Percentiles rank a stretch among this genome's conserved stretches.
These are phyloP conservation scores for Acanthamoeba divionensis DNA, from an alignment of 208 protist species.

Conservation along the genomic window DNA sequence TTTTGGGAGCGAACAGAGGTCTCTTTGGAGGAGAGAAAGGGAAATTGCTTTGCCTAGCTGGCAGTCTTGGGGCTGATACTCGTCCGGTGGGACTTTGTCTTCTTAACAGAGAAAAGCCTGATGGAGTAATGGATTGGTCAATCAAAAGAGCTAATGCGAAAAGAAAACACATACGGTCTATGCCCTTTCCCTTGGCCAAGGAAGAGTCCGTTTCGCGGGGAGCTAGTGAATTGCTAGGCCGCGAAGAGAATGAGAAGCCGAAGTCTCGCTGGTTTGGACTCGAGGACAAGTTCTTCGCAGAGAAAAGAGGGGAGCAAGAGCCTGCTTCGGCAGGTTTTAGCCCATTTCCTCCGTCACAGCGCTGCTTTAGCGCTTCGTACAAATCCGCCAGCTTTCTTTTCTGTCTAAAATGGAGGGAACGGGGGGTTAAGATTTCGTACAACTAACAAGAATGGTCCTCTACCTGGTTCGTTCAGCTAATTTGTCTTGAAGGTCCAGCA, in stretches of 20 bases:
- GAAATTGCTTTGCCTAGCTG: not conserved
- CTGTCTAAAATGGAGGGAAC: too few species aligned
- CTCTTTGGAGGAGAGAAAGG: not conserved
- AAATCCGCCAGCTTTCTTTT: slow-evolving; percentile 41
- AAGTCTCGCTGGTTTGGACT: not conserved
- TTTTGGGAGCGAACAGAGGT: not conserved
- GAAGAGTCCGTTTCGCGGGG: not conserved
- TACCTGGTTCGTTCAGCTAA: slow-evolving; percentile 14
- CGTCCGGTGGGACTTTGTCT: slow-evolving; percentile 4
- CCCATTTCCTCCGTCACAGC: not conserved
- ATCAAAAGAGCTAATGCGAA: too few species aligned
- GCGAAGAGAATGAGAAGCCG: not conserved
- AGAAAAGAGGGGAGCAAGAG: slow-evolving; percentile 2
- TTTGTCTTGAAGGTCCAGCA: slow-evolving; percentile 2
- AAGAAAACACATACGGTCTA: too few species aligned
- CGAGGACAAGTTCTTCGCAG: not conserved
- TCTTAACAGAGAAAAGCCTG: slow-evolving; percentile 25
- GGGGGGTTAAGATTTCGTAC: too few species aligned
- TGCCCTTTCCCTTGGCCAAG: not conserved
- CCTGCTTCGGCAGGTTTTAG: not conserved
- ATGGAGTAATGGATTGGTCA: not conserved
- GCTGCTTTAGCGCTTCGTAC: slow-evolving; percentile 33
- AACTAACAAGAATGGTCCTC: too few species aligned
- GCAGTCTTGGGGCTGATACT: not conserved
- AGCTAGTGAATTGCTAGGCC: not conserved